Conservation (phyloP, 768 basidiomycete genomes). For the Mrakia frigida region DNA sequence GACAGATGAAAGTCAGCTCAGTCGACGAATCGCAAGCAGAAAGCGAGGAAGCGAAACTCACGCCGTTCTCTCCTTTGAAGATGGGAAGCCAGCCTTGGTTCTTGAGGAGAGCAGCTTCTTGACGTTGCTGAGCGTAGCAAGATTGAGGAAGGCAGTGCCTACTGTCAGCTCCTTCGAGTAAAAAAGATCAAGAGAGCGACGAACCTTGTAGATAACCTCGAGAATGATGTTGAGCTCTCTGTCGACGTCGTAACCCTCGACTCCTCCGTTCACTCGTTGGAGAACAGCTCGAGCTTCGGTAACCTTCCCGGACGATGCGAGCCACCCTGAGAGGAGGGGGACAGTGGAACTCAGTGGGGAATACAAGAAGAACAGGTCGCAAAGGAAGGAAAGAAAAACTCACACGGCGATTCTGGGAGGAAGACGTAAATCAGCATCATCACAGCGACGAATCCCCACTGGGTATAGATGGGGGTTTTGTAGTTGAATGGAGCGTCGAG, state of each 20-base stretch:
- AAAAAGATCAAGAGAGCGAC: not conserved
- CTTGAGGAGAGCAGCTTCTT: not conserved
- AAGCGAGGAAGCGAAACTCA: not conserved
- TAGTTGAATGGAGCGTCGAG: conserved; percentile 31
- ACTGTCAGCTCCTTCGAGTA: not conserved
- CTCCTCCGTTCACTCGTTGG: not conserved
- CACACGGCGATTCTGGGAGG: conserved; percentile 30
- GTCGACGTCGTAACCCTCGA: conserved; percentile 7
- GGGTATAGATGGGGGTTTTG: conserved; percentile 36
- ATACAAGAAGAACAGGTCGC: not conserved
- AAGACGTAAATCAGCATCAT: conserved; percentile 33
- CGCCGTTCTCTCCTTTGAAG: not conserved
- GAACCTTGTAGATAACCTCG: not conserved
- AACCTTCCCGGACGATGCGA: conserved; percentile 10
- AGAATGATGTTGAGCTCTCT: not conserved
- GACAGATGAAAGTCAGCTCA: not conserved
- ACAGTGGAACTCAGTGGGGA: not conserved
- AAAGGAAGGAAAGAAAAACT: too few species aligned
- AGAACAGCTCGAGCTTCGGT: not conserved
- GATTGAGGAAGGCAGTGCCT: too few species aligned
- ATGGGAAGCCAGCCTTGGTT: not conserved
- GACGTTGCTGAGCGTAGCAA: not conserved
- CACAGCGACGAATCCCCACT: conserved; percentile 36
- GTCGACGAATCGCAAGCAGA: not conserved
- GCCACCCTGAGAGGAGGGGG: conserved; percentile 20